Evolutionary conservation across 495 filamentous ascomycete species (phyloP), one percentile per base, ranked within the genome.

Genomic region (Glarea lozoyensis): DNA sequence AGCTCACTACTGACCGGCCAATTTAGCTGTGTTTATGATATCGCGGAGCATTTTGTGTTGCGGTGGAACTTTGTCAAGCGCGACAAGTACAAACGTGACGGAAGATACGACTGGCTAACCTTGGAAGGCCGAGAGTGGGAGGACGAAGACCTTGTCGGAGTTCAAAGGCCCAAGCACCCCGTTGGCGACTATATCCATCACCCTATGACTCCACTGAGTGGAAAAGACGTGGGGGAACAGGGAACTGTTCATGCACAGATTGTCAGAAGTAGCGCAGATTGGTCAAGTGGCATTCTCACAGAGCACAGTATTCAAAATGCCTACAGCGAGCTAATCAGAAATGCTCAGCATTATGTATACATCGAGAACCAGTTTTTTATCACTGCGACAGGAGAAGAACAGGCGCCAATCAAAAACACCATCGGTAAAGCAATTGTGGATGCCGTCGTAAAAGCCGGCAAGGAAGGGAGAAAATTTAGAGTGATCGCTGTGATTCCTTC

Each of bases 321-420:
- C 7, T 96, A 96, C 58, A 78, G 68, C 43, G 84, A 94, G 40
- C 62, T 88, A 18, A 98, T 96, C 49, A 64, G 78, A 19, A 83
- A 82, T 39, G 90, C 90, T 0, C 62, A 90, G 62, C 86, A 96
- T 57, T 94, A 81, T 56, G 82, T 97, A 35, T 97, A 97, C 63
- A 95, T 96, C 48, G 89, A 96, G 60, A 97, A 97, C 52, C 90
- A 97, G 50, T 95, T 96, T 68, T 96, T 97, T 72, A 92, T 94
- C 55, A 94, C 89, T 10, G 88, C 90, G 7, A 97, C 90, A 1
- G 88, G 90, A 10, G 83, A 90, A 19, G 58, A 94, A 25, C 89
- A 96, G 61, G 60, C 64, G 0, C 90, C 89, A 1, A 77, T 96
- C 35, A 79, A 87, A 56, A 98, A 98, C 60, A 81, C 75, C 11